Percentiles rank a stretch among this genome's conserved stretches.
These are phyloP conservation scores for Psidium friedrichsthalianum DNA, from an alignment of 345 rosid genomes.

Conservation along the genomic window DNA sequence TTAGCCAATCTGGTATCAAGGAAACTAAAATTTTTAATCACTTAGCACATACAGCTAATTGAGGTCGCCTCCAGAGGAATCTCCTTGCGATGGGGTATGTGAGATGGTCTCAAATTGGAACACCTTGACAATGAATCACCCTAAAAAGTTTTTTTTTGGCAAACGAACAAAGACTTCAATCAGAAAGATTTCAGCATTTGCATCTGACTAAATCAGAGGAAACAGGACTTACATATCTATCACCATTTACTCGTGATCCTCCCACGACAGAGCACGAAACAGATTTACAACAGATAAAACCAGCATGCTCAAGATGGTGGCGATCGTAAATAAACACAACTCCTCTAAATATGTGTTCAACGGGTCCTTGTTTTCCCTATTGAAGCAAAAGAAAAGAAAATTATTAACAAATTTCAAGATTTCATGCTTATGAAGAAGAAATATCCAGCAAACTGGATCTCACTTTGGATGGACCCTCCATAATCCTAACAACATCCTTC, in stretches of 20 bases:
- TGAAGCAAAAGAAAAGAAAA: neutral
- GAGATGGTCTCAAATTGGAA: constrained; percentile 46
- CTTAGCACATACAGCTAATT: constrained; percentile 39
- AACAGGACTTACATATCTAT: constrained; percentile 49
- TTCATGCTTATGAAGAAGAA: neutral
- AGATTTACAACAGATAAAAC: constrained; percentile 82
- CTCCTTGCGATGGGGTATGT: constrained; percentile 67
- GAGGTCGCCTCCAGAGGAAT: constrained; percentile 59
- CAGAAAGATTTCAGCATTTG: neutral
- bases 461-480: constrained; percentile 90
- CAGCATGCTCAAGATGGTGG: constrained; percentile 96
- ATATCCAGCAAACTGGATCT: constrained; percentile 12
- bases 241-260: constrained; percentile 59
- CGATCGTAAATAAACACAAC: constrained; percentile 74
- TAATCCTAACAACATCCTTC: constrained; percentile 69
- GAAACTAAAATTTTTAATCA: neutral
- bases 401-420: neutral
- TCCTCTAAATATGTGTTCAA: constrained; percentile 73
- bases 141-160: constrained; percentile 21
- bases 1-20: neutral
- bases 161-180: neutral
- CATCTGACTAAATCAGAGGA: neutral
- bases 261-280: constrained; percentile 70
- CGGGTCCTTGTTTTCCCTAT: constrained; percentile 95
- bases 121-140: constrained; percentile 62